Percentiles rank a stretch among this genome's conserved stretches.
Conservation (phyloP, 108 stramenopile genomes). For the Nitzschia sp. region DNA sequence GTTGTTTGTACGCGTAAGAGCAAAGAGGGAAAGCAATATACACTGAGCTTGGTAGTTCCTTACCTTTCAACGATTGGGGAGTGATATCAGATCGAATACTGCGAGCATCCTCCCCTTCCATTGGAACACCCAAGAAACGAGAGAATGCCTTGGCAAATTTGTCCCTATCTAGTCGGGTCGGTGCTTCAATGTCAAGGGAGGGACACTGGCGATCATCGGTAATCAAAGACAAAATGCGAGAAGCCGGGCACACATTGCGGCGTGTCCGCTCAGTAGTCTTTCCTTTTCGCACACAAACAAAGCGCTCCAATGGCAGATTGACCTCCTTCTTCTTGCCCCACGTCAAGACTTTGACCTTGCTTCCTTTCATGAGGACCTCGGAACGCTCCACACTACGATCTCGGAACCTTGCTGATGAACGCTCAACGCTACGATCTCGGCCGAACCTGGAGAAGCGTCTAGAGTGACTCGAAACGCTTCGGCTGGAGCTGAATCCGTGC, state of each 20-base stretch:
- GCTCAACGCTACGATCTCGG: not conserved
- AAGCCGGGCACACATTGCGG: conserved; percentile 54
- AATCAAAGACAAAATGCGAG: conserved; percentile 63
- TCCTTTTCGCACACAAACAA: conserved; percentile 71
- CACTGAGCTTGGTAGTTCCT: not conserved
- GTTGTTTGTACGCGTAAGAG: not conserved
- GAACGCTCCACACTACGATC: conserved; percentile 8
- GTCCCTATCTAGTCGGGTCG: conserved; percentile 81
- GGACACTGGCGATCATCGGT: conserved; percentile 42
- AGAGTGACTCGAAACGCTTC: conserved; percentile 36
- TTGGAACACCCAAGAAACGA: conserved; percentile 69
- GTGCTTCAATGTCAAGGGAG: conserved; percentile 86
- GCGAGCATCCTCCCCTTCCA: conserved; percentile 35
- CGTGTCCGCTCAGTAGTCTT: conserved; percentile 80
- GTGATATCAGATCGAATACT: conserved; percentile 34
- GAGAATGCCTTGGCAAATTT: conserved; percentile 87
- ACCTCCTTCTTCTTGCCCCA: conserved; percentile 90
- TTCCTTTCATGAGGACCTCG: conserved; percentile 15
- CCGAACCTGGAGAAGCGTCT: conserved; percentile 8
- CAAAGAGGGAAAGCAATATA: not conserved
- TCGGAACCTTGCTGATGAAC: no score
- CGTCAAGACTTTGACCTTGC: conserved; percentile 44
- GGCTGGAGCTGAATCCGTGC: conserved; percentile 18
- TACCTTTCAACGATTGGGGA: conserved; percentile 30
- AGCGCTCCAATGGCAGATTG: conserved; percentile 56